phyloP scores from a whole-genome alignment of 208 protist species.

The Crithidia acanthocephali region DNA sequence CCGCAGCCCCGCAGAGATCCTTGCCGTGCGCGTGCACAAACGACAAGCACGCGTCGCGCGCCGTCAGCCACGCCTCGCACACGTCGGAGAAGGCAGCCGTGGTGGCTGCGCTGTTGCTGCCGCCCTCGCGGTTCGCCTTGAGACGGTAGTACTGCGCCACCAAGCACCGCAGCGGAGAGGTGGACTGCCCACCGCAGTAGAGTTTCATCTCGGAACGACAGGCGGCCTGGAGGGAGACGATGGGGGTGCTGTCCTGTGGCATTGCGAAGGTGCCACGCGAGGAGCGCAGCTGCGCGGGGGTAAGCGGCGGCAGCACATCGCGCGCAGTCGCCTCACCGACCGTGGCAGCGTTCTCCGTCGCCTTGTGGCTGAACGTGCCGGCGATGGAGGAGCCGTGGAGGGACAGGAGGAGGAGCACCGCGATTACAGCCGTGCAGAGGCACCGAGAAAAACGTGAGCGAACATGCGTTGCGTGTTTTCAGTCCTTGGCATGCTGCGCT shows the following conservation, averaged over 20 bases:
- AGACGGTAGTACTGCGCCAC: conserved; percentile 29
- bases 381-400: conserved; percentile 28
- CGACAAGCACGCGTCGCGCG: conserved; percentile 58
- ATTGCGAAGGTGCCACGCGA: conserved; percentile 11
- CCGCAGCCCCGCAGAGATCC: conserved; percentile 30
- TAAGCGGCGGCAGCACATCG: neutral
- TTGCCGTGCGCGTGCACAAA: conserved; percentile 38
- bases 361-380: conserved; percentile 2
- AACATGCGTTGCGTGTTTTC: neutral
- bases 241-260: neutral
- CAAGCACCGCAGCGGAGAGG: conserved; percentile 30
- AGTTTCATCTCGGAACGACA: conserved; percentile 35
- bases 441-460: conserved; percentile 15
- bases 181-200: conserved; percentile 18
- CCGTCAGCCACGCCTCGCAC: conserved; percentile 66
- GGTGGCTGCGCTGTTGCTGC: neutral
- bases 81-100: conserved; percentile 27
- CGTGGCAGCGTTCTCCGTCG: neutral
- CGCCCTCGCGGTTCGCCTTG: neutral
- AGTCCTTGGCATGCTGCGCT: conserved; percentile 20
- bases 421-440: conserved; percentile 7
- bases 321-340: neutral
- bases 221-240: conserved; percentile 28
- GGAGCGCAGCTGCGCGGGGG: neutral
- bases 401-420: conserved; percentile 21